Base-by-base conservation (phyloP, 192 early-diverging fungal species). In the Linnemannia zychae region DNA sequence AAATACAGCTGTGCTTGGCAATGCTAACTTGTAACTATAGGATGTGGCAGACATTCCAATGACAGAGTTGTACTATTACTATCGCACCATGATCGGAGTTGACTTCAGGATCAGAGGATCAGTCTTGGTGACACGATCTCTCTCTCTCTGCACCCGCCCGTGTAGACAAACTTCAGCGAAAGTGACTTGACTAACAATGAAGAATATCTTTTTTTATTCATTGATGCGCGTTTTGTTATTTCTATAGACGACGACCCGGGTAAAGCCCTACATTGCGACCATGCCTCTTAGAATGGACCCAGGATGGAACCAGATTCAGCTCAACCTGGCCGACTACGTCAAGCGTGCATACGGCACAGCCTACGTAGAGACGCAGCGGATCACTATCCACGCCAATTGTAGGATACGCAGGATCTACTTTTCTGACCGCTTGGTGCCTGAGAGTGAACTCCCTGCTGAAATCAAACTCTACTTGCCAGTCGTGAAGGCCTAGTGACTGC, bases 261-360 rank as follows among this genome's bases (percentile, higher is more conserved):
- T 97, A 68, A 96, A 97, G 69, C 95, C 96, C 6, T 94, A 93
- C 47, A 95, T 99, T 72, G 94, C 95, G 48, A 96, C 95, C 1
- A 95, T 99, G 96, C 98, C 97, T 3, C 90, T 99, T 92, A 92
- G 95, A 12, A 88, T 99, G 52, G 98, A 99, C 77, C 91, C 94
- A 74, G 97, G 97, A 13, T 99, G 98, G 98, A 99, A 99, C 84
- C 96, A 99, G 84, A 93, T 99, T 76, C 94, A 95, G 71, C 92
- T 99, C 80, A 96, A 99, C 79, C 80, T 99, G 76, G 94, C 92
- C 2, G 96, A 97, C 77, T 96, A 96, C 86, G 95, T 96, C 7
- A 89, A 93, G 49, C 91, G 95, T n/a, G 94, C 94, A 0, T 99
- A 97, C 84, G 97, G 96, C 36, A 97, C 97, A 37, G 91, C 92